These are phyloP conservation scores for Emericellopsis atlantica DNA, from an alignment of 2,329 filamentous ascomycete species.

Conservation along the genomic window DNA sequence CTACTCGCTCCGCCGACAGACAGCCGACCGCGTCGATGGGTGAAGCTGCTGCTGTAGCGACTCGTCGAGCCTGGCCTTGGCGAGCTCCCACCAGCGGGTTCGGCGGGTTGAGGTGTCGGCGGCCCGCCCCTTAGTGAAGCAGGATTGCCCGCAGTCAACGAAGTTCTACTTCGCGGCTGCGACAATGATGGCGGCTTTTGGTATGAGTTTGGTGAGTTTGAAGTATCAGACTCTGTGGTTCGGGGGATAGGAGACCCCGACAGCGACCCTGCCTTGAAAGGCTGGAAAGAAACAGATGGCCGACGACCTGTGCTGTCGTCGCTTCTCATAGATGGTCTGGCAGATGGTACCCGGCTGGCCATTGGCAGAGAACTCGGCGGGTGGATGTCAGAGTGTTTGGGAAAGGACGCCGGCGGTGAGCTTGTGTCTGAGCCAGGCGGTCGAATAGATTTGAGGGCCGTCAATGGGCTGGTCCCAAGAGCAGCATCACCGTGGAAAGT, in stretches of 20 bases:
- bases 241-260: conserved; percentile 66
- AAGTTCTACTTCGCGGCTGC: conserved; percentile 54
- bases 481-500: conserved; percentile 77
- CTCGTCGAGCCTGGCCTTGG: conserved; percentile 68
- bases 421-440: conserved; percentile 48
- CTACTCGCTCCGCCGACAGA: conserved; percentile 65
- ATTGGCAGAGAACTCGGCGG: conserved; percentile 43
- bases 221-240: conserved; percentile 33
- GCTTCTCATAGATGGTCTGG: conserved; percentile 24
- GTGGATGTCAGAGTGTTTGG: conserved; percentile 29
- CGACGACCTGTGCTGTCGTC: conserved; percentile 50
- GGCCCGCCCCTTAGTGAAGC: conserved; percentile 58
- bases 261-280: conserved; percentile 93
- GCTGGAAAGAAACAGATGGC: conserved; percentile 81
- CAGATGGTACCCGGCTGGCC: conserved; percentile 14
- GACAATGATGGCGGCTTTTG: conserved; percentile 33
- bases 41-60: conserved; percentile 90
- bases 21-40: conserved; percentile 65
- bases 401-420: conserved; percentile 41
- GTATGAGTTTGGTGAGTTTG: conserved; percentile 42
- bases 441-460: conserved; percentile 61
- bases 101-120: conserved; percentile 39
- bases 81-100: conserved; percentile 57
- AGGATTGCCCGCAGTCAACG: conserved; percentile 63
- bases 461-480: conserved; percentile 74